Evolutionary conservation across 75 land plant genomes (phyloP), one percentile per base, ranked within the genome.

Genomic region (Pseudotsuga menziesii): DNA sequence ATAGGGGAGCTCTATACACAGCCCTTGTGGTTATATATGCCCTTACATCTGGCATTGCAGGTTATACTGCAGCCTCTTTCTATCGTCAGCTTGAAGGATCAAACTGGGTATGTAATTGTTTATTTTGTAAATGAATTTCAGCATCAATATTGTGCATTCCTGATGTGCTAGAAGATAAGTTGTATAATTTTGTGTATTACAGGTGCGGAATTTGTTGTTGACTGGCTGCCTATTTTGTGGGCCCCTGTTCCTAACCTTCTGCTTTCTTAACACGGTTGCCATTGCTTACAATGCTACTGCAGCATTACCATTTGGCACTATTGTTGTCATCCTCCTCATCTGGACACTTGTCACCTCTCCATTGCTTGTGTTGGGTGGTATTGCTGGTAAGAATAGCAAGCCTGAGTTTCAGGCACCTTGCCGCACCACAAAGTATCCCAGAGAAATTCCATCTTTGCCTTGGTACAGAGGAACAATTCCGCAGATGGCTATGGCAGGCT

Each of bases 401-500:
- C 73, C 78, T 44, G 91, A 91, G 35, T 91, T 89, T 56, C 91
- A 87, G 60, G 93, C 93, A 63, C 93, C 93, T 41, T 85, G 89
- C 70, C 89, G 93, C 39, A 91, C 93, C 23, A 85, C 86, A 61
- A 91, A 91, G 72, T 91, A 80, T 82, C 93, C 91, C 52, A 78
- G 92, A 71, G 93, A 91, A 71, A 85, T 91, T 73, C 93, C 89
- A 3, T 48, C 84, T 54, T 77, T 89, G 58, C 89, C 91, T 23
- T 91, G 93, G 93, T 91, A 86, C 76, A 74, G 91, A 58, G 41
- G 75, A 32, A 81, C 91, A 73, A 23, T 89, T 36, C 89, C 93
- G 54, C 91, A 91, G 83, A 91, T 89, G 91, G 88, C 85, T 52
- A 89, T 89, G 87, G 93, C 93, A 39, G 93, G 93, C 2, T 89